phyloP scores from a whole-genome alignment of 2,329 filamentous ascomycete species.

The Xylariaceae sp. region DNA sequence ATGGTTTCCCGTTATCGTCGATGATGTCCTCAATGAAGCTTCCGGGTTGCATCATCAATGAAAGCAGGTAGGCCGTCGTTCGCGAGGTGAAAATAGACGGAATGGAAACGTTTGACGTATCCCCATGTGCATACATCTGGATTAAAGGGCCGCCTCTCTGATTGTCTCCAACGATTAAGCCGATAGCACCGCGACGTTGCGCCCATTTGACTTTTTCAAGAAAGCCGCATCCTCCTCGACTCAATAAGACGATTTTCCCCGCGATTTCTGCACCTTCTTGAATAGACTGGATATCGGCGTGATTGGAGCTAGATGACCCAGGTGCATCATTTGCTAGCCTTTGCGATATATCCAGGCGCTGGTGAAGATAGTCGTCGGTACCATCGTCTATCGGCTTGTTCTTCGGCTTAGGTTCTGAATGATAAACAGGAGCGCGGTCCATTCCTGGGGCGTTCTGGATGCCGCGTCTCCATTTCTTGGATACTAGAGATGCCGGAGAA shows the following conservation, averaged over 20 bases:
- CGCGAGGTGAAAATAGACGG: conserved; percentile 92
- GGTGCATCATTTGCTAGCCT: conserved; percentile 34
- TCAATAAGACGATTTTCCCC: conserved; percentile 87
- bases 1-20: conserved; percentile 55
- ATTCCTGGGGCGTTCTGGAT: conserved; percentile 31
- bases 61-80: conserved; percentile 88
- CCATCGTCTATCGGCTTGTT: conserved; percentile 56
- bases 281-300: conserved; percentile 86
- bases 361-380: conserved; percentile 78
- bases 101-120: conserved; percentile 91
- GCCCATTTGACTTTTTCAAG: conserved; percentile 97
- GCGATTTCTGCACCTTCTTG: conserved; percentile 89
- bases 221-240: conserved; percentile 91
- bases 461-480: conserved; percentile 35
- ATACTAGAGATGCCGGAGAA: conserved; percentile 29
- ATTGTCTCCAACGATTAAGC: conserved; percentile 90
- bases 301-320: conserved; percentile 40
- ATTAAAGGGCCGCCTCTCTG: conserved; percentile 82
- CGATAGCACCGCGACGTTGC: conserved; percentile 81
- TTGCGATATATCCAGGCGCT: conserved; percentile 35
- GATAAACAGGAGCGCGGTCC: conserved; percentile 26
- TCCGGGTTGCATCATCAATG: conserved; percentile 73
- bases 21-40: conserved; percentile 56
- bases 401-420: conserved; percentile 29
- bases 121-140: conserved; percentile 97